Evolutionary conservation across 1,284 basidiomycete species (phyloP), one percentile per base, ranked within the genome.

Genomic region (Leccinum cinnamomeum): DNA sequence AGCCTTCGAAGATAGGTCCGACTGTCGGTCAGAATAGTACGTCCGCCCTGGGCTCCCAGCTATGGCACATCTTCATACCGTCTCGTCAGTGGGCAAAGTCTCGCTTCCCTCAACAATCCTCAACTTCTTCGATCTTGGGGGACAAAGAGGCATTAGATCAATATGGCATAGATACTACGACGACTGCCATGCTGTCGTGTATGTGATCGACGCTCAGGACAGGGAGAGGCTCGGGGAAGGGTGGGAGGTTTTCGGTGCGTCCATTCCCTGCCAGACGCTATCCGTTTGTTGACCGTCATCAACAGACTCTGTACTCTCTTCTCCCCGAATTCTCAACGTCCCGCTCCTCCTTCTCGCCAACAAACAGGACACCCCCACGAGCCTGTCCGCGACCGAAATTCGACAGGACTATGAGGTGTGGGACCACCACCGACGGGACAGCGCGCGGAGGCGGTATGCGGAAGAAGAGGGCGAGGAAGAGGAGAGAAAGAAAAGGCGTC

Each of bases 81-180:
- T 28, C 54, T 62, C 25, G 5, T 14, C 69, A 97, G 95, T 92
- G 76, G 95, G 95, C 48, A 94, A 93, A 74, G 95, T 97, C 64
- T 89, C 88, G 0, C 82, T 97, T 5, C 93, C 95, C 0, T 96
- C 94, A 0, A 94, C 94, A 0, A 91, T 95, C 23, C 84, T 97
- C 39, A 92, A 94, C 72, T 97, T 97, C 81, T 97, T 94, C 86
- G 95, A 98, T 71, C 81, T 97, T 4, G 95, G 95, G 7, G 95
- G 95, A 0, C 95, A 97, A 74, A 81, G 90, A 1, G 94, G 95
- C 30, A 95, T 98, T 56, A 84, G 95, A 20, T 90, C 87, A 30
- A 95, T 98, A 65, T 98, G 95, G 95, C 87, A 90, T 59, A 86
- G 87, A 68, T 98, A 97, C 77, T 97, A 96, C 72, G 91, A 94